Evolutionary conservation across 768 basidiomycete species (phyloP), one percentile per base, ranked within the genome.

Genomic region (Neoboletus brunneissimus): DNA sequence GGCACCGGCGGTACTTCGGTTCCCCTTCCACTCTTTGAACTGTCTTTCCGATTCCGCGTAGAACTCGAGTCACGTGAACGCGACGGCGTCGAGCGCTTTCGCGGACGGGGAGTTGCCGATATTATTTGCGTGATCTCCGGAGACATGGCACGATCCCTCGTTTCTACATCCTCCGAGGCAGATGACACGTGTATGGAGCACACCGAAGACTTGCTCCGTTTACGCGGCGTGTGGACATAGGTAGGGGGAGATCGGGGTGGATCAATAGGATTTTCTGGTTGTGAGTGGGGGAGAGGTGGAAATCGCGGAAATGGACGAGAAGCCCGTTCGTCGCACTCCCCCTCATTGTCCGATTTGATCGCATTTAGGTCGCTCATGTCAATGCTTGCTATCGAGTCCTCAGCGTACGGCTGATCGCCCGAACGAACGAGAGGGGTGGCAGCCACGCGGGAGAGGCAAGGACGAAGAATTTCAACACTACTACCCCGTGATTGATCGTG

Each of bases 91-190:
- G 71, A 65, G 7, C 62, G 60, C 27, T 68, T 71, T 22, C 71
- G 69, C 12, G 71, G 73, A 15, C 74, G 73, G 0, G 75, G 76
- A 4, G 75, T 78, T 13, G 60, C 62, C 4, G 74, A 72, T 34
- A 79, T 69, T 22, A 79, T 78, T 8, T 75, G 63, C 7, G 64
- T 57, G 53, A 80, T 71, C 46, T 80, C 77, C 1, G 78, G 77
- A 40, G 71, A 73, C 46, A 57, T 47, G 35, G 73, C 64, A 38
- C 71, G 61, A 37, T 31, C 42, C 43, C 55, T 47, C 40, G 52
- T 42, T 1, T 48, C 32, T 45, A 42, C 16, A 22, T 51, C 57
- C 48, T 61, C 62, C 42, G 54, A 48, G 25, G 44, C 37, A 32
- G 59, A 42, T 15, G 51, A 50, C 53, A 62, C 62, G 56, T 61